phyloP scores from a whole-genome alignment of 495 filamentous ascomycete species.

The Glarea lozoyensis region DNA sequence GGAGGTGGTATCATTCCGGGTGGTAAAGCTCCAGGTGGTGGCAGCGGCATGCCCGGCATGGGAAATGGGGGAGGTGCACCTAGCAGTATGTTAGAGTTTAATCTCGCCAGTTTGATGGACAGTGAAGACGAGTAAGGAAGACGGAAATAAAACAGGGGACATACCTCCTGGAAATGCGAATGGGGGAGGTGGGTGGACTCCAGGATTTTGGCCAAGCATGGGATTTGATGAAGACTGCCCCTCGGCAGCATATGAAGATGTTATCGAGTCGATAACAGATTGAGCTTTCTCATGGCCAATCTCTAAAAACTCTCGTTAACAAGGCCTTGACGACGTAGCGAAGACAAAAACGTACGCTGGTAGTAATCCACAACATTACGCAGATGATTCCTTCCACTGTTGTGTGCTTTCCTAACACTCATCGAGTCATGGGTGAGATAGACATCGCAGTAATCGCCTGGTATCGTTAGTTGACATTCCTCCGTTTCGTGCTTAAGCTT shows the following conservation, averaged over 20 bases:
- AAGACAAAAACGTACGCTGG: slow-evolving; percentile 58
- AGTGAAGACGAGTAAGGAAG: background rate
- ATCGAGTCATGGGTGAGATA: slow-evolving; percentile 99
- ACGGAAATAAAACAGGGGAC: slow-evolving; percentile 14
- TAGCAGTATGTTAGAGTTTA: background rate
- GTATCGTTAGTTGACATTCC: slow-evolving; percentile 1
- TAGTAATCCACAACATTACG: slow-evolving; percentile 98
- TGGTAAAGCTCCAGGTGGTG: slow-evolving; percentile 29
- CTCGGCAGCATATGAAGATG: slow-evolving; percentile 85
- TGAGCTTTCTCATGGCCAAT: slow-evolving; percentile 98
- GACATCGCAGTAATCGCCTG: slow-evolving; percentile 99
- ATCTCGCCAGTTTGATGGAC: background rate
- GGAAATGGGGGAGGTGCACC: slow-evolving; percentile 20
- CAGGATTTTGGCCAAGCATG: slow-evolving; percentile 59
- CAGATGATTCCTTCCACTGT: slow-evolving; percentile 90
- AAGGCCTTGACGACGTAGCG: background rate
- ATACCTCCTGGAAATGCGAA: slow-evolving; percentile 39
- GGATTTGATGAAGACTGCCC: slow-evolving; percentile 80
- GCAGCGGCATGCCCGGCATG: slow-evolving; percentile 18
- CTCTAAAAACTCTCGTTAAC: slow-evolving; percentile 40
- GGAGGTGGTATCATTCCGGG: slow-evolving; percentile 39
- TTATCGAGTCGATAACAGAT: slow-evolving; percentile 95
- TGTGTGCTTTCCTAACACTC: slow-evolving; percentile 98
- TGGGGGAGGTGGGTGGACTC: slow-evolving; percentile 42
- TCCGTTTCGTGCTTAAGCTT: slow-evolving; percentile 12